Conservation (phyloP, 2,329 filamentous ascomycete species). For the Byssothecium circinans region DNA sequence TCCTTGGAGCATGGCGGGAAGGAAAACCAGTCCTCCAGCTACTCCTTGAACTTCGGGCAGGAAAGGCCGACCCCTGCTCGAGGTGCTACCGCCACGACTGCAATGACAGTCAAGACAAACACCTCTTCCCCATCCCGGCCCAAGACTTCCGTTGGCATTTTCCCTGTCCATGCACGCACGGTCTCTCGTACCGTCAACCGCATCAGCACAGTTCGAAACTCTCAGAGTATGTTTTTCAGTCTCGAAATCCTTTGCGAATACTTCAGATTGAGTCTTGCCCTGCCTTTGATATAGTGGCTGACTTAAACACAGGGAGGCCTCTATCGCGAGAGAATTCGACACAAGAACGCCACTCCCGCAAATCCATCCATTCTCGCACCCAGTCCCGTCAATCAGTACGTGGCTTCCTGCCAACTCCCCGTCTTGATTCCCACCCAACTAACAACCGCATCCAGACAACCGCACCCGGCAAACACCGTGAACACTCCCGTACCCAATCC, state of each 20-base stretch:
- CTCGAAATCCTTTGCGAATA: too few relatives aligned
- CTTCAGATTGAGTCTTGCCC: too few relatives aligned
- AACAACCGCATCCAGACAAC: background rate
- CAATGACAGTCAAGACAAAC: constrained; percentile 5
- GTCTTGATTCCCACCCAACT: background rate
- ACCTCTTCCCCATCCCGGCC: constrained; percentile 20
- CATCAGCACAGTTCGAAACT: constrained; percentile 9
- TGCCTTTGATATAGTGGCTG: background rate
- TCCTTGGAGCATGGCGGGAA: constrained; percentile 34
- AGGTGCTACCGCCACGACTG: constrained; percentile 1
- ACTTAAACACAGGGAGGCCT: background rate
- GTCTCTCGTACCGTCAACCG: constrained; percentile 14
- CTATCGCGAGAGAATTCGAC: constrained; percentile 15
- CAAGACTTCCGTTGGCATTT: constrained; percentile 12
- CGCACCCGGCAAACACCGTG: constrained; percentile 12
- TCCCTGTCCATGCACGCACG: constrained; percentile 11
- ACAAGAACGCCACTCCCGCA: constrained; percentile 28
- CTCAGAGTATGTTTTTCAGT: background rate
- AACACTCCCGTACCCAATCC: constrained; percentile 30
- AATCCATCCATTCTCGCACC: constrained; percentile 23
- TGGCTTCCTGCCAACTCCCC: background rate
- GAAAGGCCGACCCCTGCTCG: constrained; percentile 1
- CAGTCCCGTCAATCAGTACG: constrained; percentile 22
- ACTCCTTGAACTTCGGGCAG: background rate
- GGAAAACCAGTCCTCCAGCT: constrained; percentile 28